Evolutionary conservation across 2,329 filamentous ascomycete genomes (phyloP), one percentile per base, ranked within the genome.

Genomic region (Eutypa lata): DNA sequence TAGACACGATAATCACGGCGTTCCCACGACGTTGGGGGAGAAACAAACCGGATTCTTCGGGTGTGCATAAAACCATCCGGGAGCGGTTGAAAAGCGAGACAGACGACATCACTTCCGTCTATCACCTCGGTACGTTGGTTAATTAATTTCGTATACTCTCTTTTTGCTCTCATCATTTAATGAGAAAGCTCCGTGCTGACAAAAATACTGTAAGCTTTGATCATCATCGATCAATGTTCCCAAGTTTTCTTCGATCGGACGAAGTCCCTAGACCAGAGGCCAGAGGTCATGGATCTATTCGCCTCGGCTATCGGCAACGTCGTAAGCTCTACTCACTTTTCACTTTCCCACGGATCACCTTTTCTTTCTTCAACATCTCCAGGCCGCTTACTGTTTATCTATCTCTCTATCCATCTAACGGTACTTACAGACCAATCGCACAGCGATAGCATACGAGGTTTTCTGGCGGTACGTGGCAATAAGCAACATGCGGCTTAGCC

Each of bases 21-120:
- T 73, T 73, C 50, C 70, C 71, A 3, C 62, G 71, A 33, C 58
- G 72, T 42, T 74, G 70, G 69, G 70, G 69, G 3, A 59, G 65
- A 13, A 69, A 70, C 45, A 70, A 73, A 14, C 68, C 65, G 13
- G 70, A 73, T 44, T 59, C 64, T 1, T 71, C 69, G 0, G 69
- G 62, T 3, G 65, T 73, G 2, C 68, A 73, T 53, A 68, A 71
- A 51, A 64, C 65, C 2, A 62, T 70, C 19, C 64, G 70, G 33
- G 65, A 59, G 18, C 58, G 62, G 16, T 53, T 58, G 31, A 37
- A 48, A 1, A 18, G 55, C 22, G 47, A n/a, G 14, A 21, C 53
- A 8, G 61, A 55, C 11, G 63, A 65, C 1, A 63, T 67, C 10
- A 53, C 51, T 8, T 67, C 63, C 16, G 60, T 65, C 16, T 58